Evolutionary conservation across 768 basidiomycete species (phyloP), one percentile per base, ranked within the genome.

Genomic region (Coprinopsis marcescibilis): DNA sequence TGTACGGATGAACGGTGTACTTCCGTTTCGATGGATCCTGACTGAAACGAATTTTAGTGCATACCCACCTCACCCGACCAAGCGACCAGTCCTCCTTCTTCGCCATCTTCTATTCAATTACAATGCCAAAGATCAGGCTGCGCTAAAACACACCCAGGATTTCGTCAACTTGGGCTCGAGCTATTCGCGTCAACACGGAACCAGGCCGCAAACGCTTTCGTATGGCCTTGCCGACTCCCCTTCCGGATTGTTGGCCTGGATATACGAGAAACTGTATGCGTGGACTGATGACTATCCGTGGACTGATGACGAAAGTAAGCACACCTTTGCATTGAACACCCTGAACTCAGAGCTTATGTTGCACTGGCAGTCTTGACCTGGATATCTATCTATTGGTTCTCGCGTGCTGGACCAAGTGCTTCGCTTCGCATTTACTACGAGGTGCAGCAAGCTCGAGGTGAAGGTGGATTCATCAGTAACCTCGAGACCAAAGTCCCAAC

Each of bases 151-250:
- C 8, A 55, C 60, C 0, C 32, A 50, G 19, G 61, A 60, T 57
- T 71, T 67, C 49, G 13, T 39, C 2, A 49, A 49, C 1, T 56
- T 60, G 20, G 65, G 70, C 3, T 46, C 37, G 0, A 76, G 73
- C 1, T 78, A 77, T 55, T 59, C 54, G 39, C 14, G 21, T 2
- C 54, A 66, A 33, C 77, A 77, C 50, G 56, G 61, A 3, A 77
- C 74, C 0, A 65, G 69, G 52, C 77, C 76, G 0, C 77, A 78
- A 54, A 78, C 76, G 0, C 52, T 78, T 6, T 79, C 75, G 0
- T 82, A 82, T 52, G 51, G 65, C n/a, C 64, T 83, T 3, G 62
- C 76, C 0, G 81, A 83, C 52, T 81, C 78, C 3, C 81, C 81
- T 14, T 68, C 71, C 2, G 81, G 77, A 1, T 54, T 77, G 15